Base-by-base conservation (phyloP, 345 rosid species). In the Raphanus sativus region DNA sequence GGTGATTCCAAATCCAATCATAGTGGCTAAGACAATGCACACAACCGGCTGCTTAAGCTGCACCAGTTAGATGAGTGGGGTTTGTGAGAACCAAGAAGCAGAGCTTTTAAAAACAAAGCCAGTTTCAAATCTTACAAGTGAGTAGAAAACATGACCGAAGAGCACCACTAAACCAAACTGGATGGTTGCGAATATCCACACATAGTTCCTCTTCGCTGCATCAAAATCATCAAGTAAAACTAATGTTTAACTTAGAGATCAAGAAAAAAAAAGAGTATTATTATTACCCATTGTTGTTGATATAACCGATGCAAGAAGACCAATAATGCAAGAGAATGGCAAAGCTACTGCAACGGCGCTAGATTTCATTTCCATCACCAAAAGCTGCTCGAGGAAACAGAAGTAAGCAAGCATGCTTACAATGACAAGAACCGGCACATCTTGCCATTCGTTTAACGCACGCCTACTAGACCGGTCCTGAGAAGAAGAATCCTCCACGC, bases 261-360 rank as follows among this genome's bases (percentile, higher is more conserved):
- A 21, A 21, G 62, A 21, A 24, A 4, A 4, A 48, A 48, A 48
- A 48, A n/a, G 55, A 48, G 55, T 48, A n/a, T 12, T 38, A 9
- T 48, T 48, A 48, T 38, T 86, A 94, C 98, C 98, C 97, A 94
- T 94, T 61, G 97, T 86, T 29, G 93, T 80, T 4, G 97, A 80
- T 69, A 86, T 84, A 92, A 92, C 83, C 30, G 97, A 89, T 66
- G 91, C 73, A 65, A 90, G 86, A 32, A 94, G 91, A 76, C 98
- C 94, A 12, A 90, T 65, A 26, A 90, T 84, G 68, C 95, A 92
- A 54, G 97, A 82, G 84, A 88, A 94, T 0, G 97, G 97, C 69
- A 94, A 93, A 45, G 98, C 90, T 77, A 92, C 62, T 6, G 93
- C 93, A 68, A 94, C 86, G 24, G 98, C 93, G 28, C 85, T 79